Evolutionary conservation across 2,329 filamentous ascomycete species (phyloP), one percentile per base, ranked within the genome.

Genomic region (Byssothecium circinans): DNA sequence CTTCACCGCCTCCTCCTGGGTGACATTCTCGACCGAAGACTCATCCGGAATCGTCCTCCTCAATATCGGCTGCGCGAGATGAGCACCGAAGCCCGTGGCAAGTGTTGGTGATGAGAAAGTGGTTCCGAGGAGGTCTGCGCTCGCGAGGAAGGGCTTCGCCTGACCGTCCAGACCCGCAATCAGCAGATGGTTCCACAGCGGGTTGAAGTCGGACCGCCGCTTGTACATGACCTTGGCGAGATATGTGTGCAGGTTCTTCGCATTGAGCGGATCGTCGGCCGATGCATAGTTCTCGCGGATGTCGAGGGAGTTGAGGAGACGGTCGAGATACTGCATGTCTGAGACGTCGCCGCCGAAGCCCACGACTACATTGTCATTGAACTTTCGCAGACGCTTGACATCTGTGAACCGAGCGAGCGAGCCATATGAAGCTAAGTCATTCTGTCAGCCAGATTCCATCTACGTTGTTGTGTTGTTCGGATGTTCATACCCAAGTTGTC

Each of bases 241-340:
- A 76, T 97, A 99, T 72, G 88, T 95, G 81, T 97, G 92, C 57
- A 99, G 84, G 76, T 96, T 96, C 73, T 89, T 88, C 47, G 94
- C 94, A 71, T 88, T 90, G 65, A 99, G 86, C 30, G 64, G 77
- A 75, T 64, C 75, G 52, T 67, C 74, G 65, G 61, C 71, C 57
- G 73, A 69, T 49, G 81, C 81, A 79, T 99, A 97, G 69, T 90
- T 87, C 79, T 97, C 91, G 71, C 87, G 82, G 73, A 95, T 90
- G 70, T 88, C 85, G 63, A 97, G 87, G 54, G 89, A 87, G 67
- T 82, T 86, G 61, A 99, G 86, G 67, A 96, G 84, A 62, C 94
- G 86, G 82, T 96, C 88, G 60, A 99, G 85, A 79, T 95, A 95
- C 79, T 99, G 94, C 94, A 99, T 97, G 79, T 99, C 94, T 57